These are phyloP conservation scores for Pythium aristosporum DNA, from an alignment of 352 stramenopile species.

Conservation along the genomic window DNA sequence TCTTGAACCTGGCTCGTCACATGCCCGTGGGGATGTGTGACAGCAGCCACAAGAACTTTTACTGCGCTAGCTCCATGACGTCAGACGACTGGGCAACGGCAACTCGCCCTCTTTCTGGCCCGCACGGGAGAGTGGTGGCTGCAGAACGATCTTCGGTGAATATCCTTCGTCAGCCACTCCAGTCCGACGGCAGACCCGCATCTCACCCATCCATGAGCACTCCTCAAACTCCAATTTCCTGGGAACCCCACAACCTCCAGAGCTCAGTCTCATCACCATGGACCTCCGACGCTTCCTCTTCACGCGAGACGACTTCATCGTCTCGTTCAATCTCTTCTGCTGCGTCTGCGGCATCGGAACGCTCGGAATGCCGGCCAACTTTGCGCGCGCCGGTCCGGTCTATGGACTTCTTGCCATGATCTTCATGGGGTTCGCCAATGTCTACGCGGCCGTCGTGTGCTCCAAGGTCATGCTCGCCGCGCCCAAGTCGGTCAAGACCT, in stretches of 20 bases:
- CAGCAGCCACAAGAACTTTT: too few species aligned
- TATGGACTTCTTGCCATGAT: slow-evolving; percentile 46
- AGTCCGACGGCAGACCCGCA: too few species aligned
- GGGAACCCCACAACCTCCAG: neutral
- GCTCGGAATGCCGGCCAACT: slow-evolving; percentile 71
- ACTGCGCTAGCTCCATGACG: too few species aligned
- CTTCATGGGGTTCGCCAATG: slow-evolving; percentile 70
- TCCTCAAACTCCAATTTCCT: neutral
- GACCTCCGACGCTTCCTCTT: slow-evolving; percentile 23
- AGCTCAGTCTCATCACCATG: neutral
- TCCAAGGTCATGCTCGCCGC: slow-evolving; percentile 61
- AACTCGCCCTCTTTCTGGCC: neutral
- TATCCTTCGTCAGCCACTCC: too few species aligned
- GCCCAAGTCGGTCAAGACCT: slow-evolving; percentile 50
- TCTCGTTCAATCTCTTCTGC: slow-evolving; percentile 61
- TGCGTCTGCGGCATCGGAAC: slow-evolving; percentile 68
- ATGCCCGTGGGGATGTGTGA: too few species aligned
- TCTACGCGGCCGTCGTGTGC: slow-evolving; percentile 56
- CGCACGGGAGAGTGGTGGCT: neutral
- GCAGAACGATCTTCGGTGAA: neutral
- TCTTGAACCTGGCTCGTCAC: too few species aligned
- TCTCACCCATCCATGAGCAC: neutral
- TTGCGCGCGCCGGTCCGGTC: slow-evolving; percentile 49
- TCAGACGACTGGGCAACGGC: neutral
- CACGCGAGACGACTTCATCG: slow-evolving; percentile 55